Base-by-base conservation (phyloP, 371 early-diverging fungal genomes). In the Zopfochytrium polystomum region DNA sequence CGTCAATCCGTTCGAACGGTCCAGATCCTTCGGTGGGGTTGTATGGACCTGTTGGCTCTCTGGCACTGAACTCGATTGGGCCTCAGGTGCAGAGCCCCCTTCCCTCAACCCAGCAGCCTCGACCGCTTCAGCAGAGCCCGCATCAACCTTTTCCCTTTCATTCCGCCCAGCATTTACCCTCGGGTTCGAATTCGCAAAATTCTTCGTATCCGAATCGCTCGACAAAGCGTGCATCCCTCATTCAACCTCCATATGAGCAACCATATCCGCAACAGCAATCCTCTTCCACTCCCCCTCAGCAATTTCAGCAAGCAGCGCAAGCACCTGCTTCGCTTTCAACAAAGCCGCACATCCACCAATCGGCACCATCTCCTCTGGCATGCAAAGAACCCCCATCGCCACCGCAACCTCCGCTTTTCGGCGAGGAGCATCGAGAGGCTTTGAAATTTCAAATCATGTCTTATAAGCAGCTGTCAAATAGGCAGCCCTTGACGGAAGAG, bases 391-490 rank as follows among this genome's bases (percentile, higher is more conserved):
- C 38, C 11, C 38, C 38, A 18, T 18, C 38, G 38, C 38, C 38
- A 11, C 11, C 38, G 38, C 38, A 11, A 18, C 38, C 38, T 11
- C 11, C 38, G 11, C 38, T 38, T 18, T 38, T 55, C 18, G 42
- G 18, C 11, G 56, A 55, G 4, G 38, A 33, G 15, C 38, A 55
- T 5, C 42, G 56, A 2, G 43, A 63, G 48, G 22, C 38, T 3
- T 73, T 90, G 45, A 84, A 84, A 58, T 76, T 79, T 60, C 91
- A 91, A 52, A 87, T 91, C 34, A 65, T 79, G 23, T 88, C 90
- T 27, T 91, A 82, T 68, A 81, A 84, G 43, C 72, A 85, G 30
- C 84, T 89, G 30, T 82, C 88, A 6, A 82, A 81, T 57, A 86
- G 85, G 65, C 65, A 85, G 76, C 84, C 85, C 11, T 67, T 91